Evolutionary conservation across 208 protist genomes (phyloP).

Genomic region (Acanthamoeba healyi): DNA sequence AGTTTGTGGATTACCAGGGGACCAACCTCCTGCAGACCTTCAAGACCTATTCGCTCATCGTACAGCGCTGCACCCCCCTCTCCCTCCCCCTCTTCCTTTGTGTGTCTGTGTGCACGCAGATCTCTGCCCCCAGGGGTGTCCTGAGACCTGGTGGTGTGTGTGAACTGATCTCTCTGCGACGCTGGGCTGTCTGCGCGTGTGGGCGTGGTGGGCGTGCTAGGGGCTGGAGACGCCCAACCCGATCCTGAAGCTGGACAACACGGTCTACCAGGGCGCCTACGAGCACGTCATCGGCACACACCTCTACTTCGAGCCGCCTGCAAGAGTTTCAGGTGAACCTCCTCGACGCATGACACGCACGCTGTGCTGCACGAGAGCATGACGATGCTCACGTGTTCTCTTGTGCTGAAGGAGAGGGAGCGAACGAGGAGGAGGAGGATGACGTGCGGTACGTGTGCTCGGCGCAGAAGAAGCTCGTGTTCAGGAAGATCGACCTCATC

Average conservation of each 20-base stretch:
- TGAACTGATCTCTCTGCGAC: too few relatives aligned
- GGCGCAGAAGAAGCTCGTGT: conserved; percentile 51
- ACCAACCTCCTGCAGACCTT: conserved; percentile 66
- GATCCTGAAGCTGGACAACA: conserved; percentile 54
- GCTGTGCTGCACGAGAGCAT: neutral
- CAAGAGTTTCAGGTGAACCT: neutral
- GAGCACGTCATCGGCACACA: conserved; percentile 46
- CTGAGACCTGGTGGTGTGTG: too few relatives aligned
- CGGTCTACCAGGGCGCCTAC: conserved; percentile 24
- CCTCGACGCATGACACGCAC: neutral
- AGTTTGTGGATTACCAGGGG: conserved; percentile 55
- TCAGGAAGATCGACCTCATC: conserved; percentile 18
- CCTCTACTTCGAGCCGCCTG: conserved; percentile 30
- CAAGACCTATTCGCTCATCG: conserved; percentile 21
- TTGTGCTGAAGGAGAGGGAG: neutral
- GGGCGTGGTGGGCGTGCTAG: too few relatives aligned
- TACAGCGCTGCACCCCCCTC: neutral
- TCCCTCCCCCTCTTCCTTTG: too few relatives aligned
- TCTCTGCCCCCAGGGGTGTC: too few relatives aligned
- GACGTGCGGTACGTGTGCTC: neutral
- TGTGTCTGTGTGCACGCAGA: neutral
- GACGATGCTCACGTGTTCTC: too few relatives aligned
- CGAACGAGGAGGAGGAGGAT: neutral
- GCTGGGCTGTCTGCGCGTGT: too few relatives aligned
- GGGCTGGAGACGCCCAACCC: conserved; percentile 21